These are phyloP conservation scores for Exophiala aquamarina DNA, from an alignment of 2,329 filamentous ascomycete species.

Conservation along the genomic window DNA sequence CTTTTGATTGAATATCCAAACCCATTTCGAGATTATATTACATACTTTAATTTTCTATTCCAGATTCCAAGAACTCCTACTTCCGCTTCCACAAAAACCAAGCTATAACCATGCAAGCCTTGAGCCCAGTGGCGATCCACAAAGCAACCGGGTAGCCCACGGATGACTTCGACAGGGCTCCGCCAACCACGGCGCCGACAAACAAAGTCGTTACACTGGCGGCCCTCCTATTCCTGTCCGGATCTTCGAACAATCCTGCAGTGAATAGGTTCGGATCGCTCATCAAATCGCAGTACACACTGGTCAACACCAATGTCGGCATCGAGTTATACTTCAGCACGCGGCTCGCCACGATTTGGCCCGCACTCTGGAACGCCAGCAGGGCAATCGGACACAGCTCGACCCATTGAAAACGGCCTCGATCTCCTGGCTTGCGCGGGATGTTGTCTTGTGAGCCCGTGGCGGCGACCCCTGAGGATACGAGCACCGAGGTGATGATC, in stretches of 20 bases:
- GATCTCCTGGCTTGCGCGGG: neutral
- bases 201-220: slow-evolving; percentile 35
- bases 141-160: slow-evolving; percentile 41
- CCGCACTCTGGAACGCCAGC: slow-evolving; percentile 39
- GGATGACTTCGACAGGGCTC: slow-evolving; percentile 38
- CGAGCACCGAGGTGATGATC: slow-evolving; percentile 30
- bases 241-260: slow-evolving; percentile 32
- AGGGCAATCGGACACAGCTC: slow-evolving; percentile 36
- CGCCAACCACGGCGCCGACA: slow-evolving; percentile 39
- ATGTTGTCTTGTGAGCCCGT: neutral
- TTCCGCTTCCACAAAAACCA: slow-evolving; percentile 38
- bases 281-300: slow-evolving; percentile 44
- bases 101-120: slow-evolving; percentile 35
- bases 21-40: neutral
- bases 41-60: neutral
- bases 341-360: slow-evolving; percentile 41
- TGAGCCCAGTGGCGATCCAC: slow-evolving; percentile 41
- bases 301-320: slow-evolving; percentile 45
- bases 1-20: no score
- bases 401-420: neutral
- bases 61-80: neutral
- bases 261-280: slow-evolving; percentile 37
- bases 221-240: slow-evolving; percentile 37
- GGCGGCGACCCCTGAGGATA: neutral
- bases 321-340: slow-evolving; percentile 38